Evolutionary conservation across 208 protist species (phyloP).

Genomic region (Trypanosomatidae sp.): DNA sequence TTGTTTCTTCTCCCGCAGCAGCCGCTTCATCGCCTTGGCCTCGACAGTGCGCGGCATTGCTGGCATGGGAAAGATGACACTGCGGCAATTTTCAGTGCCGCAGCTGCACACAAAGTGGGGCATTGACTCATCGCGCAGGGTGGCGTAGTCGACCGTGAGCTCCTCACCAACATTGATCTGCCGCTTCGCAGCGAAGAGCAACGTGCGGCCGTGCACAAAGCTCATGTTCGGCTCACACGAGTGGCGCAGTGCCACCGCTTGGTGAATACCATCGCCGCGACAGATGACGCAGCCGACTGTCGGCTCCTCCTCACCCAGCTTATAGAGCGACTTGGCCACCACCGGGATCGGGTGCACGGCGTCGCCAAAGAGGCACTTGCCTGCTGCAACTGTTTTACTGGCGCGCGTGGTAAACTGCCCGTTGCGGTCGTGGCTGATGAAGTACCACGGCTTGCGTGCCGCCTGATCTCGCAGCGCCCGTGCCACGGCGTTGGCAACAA

Average conservation of each 20-base stretch:
- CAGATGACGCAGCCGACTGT: constrained; percentile 76
- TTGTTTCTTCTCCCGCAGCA: constrained; percentile 77
- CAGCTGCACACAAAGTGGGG: constrained; percentile 83
- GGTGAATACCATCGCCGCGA: constrained; percentile 67
- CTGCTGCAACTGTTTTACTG: constrained; percentile 64
- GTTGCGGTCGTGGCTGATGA: constrained; percentile 81
- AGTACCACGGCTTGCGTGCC: constrained; percentile 80
- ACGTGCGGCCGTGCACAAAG: constrained; percentile 80
- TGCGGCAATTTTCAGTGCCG: constrained; percentile 79
- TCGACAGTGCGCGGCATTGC: constrained; percentile 69
- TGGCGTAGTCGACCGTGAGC: constrained; percentile 87
- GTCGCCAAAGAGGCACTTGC: constrained; percentile 76
- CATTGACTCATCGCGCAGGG: constrained; percentile 80
- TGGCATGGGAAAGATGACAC: constrained; percentile 77
- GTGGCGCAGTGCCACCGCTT: constrained; percentile 82
- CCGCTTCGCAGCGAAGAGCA: constrained; percentile 74
- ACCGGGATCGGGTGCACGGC: constrained; percentile 68
- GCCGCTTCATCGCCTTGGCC: constrained; percentile 47
- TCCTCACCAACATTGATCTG: constrained; percentile 85
- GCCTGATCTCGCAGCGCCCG: constrained; percentile 65
- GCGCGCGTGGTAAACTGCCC: constrained; percentile 78
- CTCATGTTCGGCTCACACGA: constrained; percentile 91
- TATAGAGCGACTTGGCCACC: constrained; percentile 73
- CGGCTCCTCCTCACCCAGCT: constrained; percentile 72
- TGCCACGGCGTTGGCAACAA: constrained; percentile 59